A percentile compares a stretch with the other conserved stretches of the same genome.
phyloP scores from a whole-genome alignment of 345 rosid genomes.

The Melaleuca alternifolia region DNA sequence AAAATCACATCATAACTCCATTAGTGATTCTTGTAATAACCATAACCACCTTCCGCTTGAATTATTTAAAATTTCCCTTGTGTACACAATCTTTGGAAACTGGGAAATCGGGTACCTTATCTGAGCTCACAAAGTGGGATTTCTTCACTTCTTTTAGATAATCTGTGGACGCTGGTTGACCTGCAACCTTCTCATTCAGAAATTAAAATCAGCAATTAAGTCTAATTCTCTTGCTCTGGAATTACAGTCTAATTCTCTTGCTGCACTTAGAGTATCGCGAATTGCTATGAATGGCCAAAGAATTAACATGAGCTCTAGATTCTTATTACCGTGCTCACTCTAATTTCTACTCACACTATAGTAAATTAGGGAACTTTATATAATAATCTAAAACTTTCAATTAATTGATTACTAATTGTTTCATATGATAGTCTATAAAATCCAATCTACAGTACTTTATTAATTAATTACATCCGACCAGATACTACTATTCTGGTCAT shows the following conservation, averaged over 20 bases:
- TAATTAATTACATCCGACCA: not conserved
- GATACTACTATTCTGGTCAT: not conserved
- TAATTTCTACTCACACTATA: not conserved
- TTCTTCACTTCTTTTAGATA: slow-evolving; percentile 72
- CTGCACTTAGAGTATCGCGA: not conserved
- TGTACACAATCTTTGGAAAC: not conserved
- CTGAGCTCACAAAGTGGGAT: slow-evolving; percentile 78
- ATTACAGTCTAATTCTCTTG: not conserved
- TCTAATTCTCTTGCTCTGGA: not conserved
- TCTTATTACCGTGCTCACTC: not conserved
- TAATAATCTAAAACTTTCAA: not conserved
- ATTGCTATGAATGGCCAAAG: not conserved
- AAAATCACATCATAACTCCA: not conserved
- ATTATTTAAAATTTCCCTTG: not conserved
- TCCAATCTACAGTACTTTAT: not conserved
- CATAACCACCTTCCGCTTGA: not conserved
- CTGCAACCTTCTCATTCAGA: slow-evolving; percentile 40
- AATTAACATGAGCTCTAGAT: not conserved
- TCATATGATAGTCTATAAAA: too few species aligned
- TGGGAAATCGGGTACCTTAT: slow-evolving; percentile 40
- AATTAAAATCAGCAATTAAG: not conserved
- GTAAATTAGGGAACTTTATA: not conserved
- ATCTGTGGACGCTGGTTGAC: slow-evolving; percentile 63
- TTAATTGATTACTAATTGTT: not conserved
- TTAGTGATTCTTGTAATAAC: not conserved